phyloP scores from a whole-genome alignment of 1,139 yeast genomes.

The Geotrichum aggregatum region DNA sequence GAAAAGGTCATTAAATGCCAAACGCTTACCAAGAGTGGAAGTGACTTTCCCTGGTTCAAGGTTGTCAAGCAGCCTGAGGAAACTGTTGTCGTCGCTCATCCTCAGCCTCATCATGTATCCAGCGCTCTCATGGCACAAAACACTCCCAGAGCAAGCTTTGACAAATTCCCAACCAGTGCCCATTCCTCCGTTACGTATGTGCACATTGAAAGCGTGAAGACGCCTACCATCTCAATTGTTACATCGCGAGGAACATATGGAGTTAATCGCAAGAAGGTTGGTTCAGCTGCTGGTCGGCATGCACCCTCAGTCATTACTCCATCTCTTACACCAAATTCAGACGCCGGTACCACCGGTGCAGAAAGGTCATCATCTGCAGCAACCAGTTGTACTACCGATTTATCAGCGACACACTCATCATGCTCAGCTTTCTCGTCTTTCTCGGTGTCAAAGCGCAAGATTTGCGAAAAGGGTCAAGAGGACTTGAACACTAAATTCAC shows the following conservation, averaged over 20 bases:
- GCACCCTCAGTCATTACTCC: not conserved
- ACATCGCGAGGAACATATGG: not conserved
- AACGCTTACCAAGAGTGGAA: slow-evolving; percentile 5
- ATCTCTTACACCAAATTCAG: not conserved
- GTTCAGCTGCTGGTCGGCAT: not conserved
- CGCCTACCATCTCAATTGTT: not conserved
- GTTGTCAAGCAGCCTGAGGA: not conserved
- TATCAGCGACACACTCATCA: not conserved
- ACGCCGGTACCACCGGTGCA: not conserved
- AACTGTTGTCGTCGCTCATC: not conserved
- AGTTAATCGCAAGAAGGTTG: not conserved
- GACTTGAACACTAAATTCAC: too few relatives aligned
- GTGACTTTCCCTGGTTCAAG: slow-evolving; percentile 20
- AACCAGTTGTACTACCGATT: not conserved
- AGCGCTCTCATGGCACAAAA: too few relatives aligned
- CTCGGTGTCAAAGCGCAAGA: slow-evolving; percentile 1
- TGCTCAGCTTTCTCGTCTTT: not conserved
- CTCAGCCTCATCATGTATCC: too few relatives aligned
- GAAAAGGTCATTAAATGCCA: slow-evolving; percentile 27
- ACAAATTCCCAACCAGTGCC: slow-evolving; percentile 1
- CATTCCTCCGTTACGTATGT: slow-evolving; percentile 7
- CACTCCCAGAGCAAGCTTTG: too few relatives aligned
- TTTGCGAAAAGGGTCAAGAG: not conserved
- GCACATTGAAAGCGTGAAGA: slow-evolving; percentile 7
- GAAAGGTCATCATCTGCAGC: too few relatives aligned